phyloP scores from a whole-genome alignment of 2,329 filamentous ascomycete species.

The Aspergillus unguis region DNA sequence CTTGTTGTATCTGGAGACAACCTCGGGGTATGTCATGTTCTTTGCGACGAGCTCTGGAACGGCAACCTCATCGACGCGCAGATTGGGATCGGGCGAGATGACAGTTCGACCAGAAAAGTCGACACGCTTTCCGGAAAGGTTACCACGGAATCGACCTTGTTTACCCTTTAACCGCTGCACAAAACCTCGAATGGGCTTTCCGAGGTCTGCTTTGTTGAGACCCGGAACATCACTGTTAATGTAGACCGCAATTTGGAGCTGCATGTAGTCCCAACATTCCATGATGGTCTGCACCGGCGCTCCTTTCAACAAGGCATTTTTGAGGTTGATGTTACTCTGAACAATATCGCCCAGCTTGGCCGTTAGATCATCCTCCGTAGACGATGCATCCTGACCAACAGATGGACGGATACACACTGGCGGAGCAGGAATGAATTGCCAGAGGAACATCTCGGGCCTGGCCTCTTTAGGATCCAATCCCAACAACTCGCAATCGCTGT shows the following conservation, averaged over 20 bases:
- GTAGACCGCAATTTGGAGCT: conserved; percentile 94
- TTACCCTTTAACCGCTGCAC: conserved; percentile 96
- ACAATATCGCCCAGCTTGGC: conserved; percentile 97
- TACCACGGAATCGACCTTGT: conserved; percentile 94
- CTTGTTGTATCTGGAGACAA: conserved; percentile 79
- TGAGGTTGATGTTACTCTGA: conserved; percentile 83
- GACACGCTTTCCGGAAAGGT: conserved; percentile 95
- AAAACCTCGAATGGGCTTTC: conserved; percentile 87
- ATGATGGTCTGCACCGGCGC: conserved; percentile 85
- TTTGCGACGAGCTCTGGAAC: conserved; percentile 89
- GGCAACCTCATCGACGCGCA: conserved; percentile 90
- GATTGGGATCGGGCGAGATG: conserved; percentile 93
- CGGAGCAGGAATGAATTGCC: conserved; percentile 92
- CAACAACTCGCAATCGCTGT: conserved; percentile 83
- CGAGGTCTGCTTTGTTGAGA: conserved; percentile 80
- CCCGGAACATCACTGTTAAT: conserved; percentile 96
- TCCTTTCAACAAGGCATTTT: conserved; percentile 76
- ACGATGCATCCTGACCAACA: conserved; percentile 87
- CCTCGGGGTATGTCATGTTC: conserved; percentile 92
- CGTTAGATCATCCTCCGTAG: conserved; percentile 93
- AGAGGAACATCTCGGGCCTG: conserved; percentile 93
- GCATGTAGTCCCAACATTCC: conserved; percentile 97
- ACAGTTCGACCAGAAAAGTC: conserved; percentile 97
- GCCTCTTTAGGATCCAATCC: conserved; percentile 84
- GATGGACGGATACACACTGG: conserved; percentile 93